Conservation (phyloP, 306 rosid genomes). For the Gastrolobium bilobum region DNA sequence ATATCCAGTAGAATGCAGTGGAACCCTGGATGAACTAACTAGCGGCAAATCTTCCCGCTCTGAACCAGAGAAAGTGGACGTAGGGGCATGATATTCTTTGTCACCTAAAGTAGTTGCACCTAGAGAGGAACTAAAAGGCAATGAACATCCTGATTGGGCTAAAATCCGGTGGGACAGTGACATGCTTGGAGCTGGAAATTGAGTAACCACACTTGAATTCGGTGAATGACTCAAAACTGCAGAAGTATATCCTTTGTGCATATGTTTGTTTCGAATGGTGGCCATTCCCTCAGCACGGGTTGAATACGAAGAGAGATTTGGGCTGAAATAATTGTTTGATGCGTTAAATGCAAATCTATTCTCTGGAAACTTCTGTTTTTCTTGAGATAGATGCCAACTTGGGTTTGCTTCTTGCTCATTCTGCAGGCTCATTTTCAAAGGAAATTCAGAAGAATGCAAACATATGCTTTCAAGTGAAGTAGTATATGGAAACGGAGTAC, state of each 20-base stretch:
- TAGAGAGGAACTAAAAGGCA: slow-evolving; percentile 57
- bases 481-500: slow-evolving; percentile 54
- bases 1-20: slow-evolving; percentile 52
- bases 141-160: slow-evolving; percentile 53
- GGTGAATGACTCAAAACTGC: slow-evolving; percentile 48
- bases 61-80: slow-evolving; percentile 60
- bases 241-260: slow-evolving; percentile 49
- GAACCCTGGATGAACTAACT: slow-evolving; percentile 50
- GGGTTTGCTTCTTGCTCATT: slow-evolving; percentile 56
- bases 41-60: slow-evolving; percentile 54
- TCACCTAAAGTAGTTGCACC: slow-evolving; percentile 38
- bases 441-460: slow-evolving; percentile 53
- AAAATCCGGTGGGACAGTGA: slow-evolving; percentile 52
- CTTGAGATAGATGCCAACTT: slow-evolving; percentile 56
- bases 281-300: slow-evolving; percentile 56
- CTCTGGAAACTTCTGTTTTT: slow-evolving; percentile 61
- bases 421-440: slow-evolving; percentile 54
- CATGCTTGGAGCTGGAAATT: slow-evolving; percentile 40
- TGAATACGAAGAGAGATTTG: slow-evolving; percentile 57
- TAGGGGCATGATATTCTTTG: slow-evolving; percentile 54
- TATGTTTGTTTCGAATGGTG: slow-evolving; percentile 51
- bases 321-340: slow-evolving; percentile 52
- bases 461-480: slow-evolving; percentile 52
- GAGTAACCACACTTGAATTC: slow-evolving; percentile 42
- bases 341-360: slow-evolving; percentile 58